phyloP scores from a whole-genome alignment of 1,284 basidiomycete genomes.

The Cutaneotrichosporon cutaneum region DNA sequence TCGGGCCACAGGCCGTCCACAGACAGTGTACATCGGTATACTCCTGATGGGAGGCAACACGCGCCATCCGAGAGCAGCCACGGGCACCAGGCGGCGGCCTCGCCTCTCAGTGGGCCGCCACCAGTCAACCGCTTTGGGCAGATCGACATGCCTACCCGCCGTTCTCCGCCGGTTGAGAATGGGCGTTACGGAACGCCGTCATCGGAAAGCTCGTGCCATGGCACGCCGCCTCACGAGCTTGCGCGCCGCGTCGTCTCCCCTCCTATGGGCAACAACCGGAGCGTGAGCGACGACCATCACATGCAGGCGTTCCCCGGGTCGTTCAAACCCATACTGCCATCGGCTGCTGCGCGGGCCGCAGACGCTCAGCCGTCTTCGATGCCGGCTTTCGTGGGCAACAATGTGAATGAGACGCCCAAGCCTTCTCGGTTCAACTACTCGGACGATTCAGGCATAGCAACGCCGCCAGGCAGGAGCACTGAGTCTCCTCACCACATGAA shows the following conservation, averaged over 20 bases:
- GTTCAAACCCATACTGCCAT: not conserved
- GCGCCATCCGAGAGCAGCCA: slow-evolving; percentile 2
- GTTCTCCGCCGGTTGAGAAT: not conserved
- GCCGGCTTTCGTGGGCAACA: not conserved
- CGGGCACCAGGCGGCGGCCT: slow-evolving; percentile 1
- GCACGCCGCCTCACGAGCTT: not conserved
- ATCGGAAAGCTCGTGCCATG: not conserved
- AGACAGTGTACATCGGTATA: not conserved
- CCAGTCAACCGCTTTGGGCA: not conserved
- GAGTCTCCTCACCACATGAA: not conserved
- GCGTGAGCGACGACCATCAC: slow-evolving; percentile 8
- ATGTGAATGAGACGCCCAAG: not conserved
- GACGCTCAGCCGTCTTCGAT: not conserved
- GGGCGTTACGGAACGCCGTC: not conserved
- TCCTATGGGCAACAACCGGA: not conserved
- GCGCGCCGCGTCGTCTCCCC: not conserved
- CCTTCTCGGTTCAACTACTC: not conserved
- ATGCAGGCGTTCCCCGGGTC: slow-evolving; percentile 3
- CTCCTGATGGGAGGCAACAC: not conserved
- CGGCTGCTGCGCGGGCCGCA: not conserved
- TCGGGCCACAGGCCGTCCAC: not conserved
- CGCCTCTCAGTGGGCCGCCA: slow-evolving; percentile 2
- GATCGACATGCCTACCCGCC: not conserved
- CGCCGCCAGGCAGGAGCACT: not conserved
- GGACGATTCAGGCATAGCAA: not conserved